These are phyloP conservation scores for Rhodomyrtus tomentosa DNA, from an alignment of 345 rosid genomes.

Conservation along the genomic window DNA sequence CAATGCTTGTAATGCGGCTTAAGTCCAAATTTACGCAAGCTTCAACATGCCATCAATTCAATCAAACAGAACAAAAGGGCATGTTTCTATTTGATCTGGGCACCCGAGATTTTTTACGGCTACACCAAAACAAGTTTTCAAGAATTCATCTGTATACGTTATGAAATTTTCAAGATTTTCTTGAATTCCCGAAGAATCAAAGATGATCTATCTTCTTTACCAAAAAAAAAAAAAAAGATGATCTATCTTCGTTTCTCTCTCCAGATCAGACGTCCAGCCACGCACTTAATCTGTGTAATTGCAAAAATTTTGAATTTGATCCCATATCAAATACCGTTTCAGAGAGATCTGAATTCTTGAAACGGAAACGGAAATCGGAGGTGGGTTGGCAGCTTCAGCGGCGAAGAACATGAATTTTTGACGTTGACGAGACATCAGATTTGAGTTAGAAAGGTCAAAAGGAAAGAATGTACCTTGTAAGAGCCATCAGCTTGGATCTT, in stretches of 20 bases:
- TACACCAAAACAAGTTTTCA: background rate
- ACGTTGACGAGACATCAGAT: background rate
- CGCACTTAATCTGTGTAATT: background rate
- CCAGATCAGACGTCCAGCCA: background rate
- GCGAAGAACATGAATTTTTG: background rate
- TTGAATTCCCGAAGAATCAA: background rate
- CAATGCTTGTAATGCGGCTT: background rate
- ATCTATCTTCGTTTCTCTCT: background rate
- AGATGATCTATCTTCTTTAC: background rate
- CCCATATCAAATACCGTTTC: background rate
- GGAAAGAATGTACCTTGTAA: constrained; percentile 41
- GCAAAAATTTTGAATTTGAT: background rate
- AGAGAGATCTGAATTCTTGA: background rate
- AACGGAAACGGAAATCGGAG: background rate
- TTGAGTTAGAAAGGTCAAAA: background rate
- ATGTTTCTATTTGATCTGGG: background rate
- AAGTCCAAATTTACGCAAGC: background rate
- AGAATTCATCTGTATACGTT: background rate
- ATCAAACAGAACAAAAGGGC: background rate
- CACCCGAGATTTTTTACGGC: background rate
- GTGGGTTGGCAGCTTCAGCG: background rate
- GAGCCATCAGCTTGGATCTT: constrained; percentile 74
- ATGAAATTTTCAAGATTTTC: background rate
- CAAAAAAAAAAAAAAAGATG: too few relatives aligned
- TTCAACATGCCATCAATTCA: background rate